Percentiles rank a stretch among this genome's conserved stretches.
These are phyloP conservation scores for Fusarium globosum DNA, from an alignment of 2,329 filamentous ascomycete genomes.

Conservation along the genomic window DNA sequence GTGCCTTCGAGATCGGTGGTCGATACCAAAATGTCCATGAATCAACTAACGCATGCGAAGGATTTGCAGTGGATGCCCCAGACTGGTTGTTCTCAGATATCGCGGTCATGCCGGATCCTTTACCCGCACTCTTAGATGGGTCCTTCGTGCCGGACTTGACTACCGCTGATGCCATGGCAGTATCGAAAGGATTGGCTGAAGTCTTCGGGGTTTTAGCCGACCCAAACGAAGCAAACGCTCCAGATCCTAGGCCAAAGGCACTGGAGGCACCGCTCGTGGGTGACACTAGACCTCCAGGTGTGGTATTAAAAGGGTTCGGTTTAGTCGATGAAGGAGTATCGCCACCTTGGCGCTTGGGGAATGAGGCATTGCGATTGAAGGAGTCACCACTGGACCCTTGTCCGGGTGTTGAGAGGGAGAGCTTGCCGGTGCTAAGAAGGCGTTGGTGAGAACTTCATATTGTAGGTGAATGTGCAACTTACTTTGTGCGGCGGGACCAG, in stretches of 20 bases:
- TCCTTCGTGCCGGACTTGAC: constrained; percentile 51
- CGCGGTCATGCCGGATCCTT: constrained; percentile 55
- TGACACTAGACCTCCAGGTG: constrained; percentile 66
- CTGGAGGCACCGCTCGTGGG: constrained; percentile 75
- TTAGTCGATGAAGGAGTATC: constrained; percentile 75
- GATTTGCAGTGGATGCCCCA: constrained; percentile 54
- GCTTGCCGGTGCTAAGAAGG: constrained; percentile 78
- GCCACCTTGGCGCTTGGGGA: constrained; percentile 80
- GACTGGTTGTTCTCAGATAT: constrained; percentile 56
- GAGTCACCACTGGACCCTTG: constrained; percentile 64
- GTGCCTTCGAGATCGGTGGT: constrained; percentile 95
- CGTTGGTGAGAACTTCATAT: constrained; percentile 28
- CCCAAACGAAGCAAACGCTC: constrained; percentile 91
- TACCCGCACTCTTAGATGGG: constrained; percentile 44
- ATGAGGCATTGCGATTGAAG: constrained; percentile 70
- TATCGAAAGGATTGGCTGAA: constrained; percentile 82
- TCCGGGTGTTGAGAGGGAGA: constrained; percentile 84
- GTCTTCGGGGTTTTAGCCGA: constrained; percentile 89
- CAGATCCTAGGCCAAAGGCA: constrained; percentile 93
- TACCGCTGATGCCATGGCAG: constrained; percentile 65
- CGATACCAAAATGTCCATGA: constrained; percentile 98
- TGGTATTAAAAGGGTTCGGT: constrained; percentile 80
- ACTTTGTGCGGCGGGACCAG: constrained; percentile 90
- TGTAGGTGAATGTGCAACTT: constrained; percentile 51
- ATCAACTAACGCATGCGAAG: constrained; percentile 74